These are phyloP conservation scores for Gnomoniopsis sp. DNA, from an alignment of 2,329 filamentous ascomycete species.

Conservation along the genomic window DNA sequence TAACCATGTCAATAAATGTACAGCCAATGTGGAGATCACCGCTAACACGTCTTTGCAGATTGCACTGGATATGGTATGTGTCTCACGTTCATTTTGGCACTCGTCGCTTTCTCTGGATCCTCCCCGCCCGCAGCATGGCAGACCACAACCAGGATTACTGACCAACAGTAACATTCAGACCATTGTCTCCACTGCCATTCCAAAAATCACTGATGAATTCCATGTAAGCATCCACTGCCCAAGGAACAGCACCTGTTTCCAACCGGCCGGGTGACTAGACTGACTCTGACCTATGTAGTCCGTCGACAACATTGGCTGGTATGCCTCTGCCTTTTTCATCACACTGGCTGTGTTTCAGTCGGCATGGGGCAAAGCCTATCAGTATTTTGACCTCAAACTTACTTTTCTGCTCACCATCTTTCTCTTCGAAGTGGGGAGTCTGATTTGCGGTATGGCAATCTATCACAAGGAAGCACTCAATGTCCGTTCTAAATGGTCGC, in stretches of 20 bases:
- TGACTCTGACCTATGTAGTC: no score
- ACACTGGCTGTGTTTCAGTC: not conserved
- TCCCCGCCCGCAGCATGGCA: not conserved
- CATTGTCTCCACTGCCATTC: slow-evolving; percentile 6
- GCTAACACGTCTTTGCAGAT: no score
- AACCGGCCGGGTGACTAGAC: no score
- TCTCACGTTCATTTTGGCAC: not conserved
- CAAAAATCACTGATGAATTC: slow-evolving; percentile 6
- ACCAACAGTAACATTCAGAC: no score
- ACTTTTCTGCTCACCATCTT: not conserved
- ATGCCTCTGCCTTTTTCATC: not conserved
- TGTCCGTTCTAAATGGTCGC: no score
- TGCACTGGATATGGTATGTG: not conserved
- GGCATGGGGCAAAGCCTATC: slow-evolving; percentile 1
- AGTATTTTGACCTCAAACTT: not conserved
- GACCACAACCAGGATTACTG: no score
- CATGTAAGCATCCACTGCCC: not conserved
- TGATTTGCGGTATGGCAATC: not conserved
- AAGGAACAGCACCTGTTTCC: no score
- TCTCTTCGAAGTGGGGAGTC: not conserved
- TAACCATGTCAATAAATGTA: no score
- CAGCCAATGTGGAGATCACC: no score
- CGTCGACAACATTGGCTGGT: not conserved
- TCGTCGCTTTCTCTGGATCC: no score
- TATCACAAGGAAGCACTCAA: no score